Conservation (phyloP, 2,329 filamentous ascomycete genomes). For the Penicillium brevicompactum region DNA sequence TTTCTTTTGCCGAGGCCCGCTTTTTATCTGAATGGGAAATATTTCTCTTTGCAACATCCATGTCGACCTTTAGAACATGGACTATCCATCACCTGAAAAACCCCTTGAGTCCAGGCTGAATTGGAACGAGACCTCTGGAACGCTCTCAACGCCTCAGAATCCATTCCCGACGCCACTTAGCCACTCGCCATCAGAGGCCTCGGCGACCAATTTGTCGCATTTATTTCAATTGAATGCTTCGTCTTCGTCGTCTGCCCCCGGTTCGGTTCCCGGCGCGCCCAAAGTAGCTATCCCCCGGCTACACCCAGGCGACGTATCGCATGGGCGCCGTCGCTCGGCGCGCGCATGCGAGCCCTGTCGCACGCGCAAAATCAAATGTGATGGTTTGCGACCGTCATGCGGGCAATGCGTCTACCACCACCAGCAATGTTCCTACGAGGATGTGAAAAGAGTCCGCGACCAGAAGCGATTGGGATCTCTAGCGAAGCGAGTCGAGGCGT, state of each 20-base stretch:
- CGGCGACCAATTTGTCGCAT: not conserved
- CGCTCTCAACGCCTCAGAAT: not conserved
- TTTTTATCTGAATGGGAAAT: not conserved
- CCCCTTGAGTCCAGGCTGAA: not conserved
- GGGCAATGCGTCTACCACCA: constrained; percentile 30
- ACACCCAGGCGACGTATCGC: constrained; percentile 16
- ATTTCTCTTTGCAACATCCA: not conserved
- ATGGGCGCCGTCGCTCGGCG: constrained; percentile 30
- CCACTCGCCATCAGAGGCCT: not conserved
- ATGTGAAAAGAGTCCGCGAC: constrained; percentile 40
- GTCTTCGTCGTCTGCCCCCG: not conserved
- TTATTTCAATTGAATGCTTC: not conserved
- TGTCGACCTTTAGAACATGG: not conserved
- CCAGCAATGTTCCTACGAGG: constrained; percentile 31
- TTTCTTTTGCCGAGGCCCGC: not conserved
- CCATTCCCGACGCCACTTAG: not conserved
- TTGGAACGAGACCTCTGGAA: not conserved
- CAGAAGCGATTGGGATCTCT: constrained; percentile 34
- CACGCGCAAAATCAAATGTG: constrained; percentile 39
- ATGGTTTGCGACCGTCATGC: constrained; percentile 32
- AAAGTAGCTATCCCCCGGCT: constrained; percentile 36
- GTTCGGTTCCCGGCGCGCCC: not conserved
- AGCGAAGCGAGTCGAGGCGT: constrained; percentile 26
- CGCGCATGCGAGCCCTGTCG: constrained; percentile 41
- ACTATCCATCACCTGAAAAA: not conserved